phyloP scores from a whole-genome alignment of 352 stramenopile genomes.

The Peronospora tabacina region DNA sequence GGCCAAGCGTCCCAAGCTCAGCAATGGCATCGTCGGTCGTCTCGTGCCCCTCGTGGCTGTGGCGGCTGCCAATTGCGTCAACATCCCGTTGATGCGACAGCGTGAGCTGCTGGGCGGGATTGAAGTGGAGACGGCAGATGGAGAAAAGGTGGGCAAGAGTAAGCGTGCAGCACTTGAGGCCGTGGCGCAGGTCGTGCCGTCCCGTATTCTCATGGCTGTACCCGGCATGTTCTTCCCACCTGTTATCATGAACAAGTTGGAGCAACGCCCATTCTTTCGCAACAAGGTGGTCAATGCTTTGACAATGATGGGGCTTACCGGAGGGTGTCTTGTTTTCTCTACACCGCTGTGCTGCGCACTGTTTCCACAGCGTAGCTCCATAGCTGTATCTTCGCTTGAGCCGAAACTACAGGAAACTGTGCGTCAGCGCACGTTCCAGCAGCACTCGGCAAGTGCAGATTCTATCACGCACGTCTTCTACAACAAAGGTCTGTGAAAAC shows the following conservation, averaged over 20 bases:
- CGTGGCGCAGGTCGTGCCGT: conserved; percentile 77
- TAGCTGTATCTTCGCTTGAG: conserved; percentile 51
- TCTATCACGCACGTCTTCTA: conserved; percentile 58
- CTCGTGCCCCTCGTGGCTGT: conserved; percentile 81
- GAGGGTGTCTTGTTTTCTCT: conserved; percentile 61
- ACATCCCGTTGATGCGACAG: conserved; percentile 87
- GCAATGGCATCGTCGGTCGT: conserved; percentile 49
- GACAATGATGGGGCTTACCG: conserved; percentile 65
- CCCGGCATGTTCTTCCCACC: conserved; percentile 82
- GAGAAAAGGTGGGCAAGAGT: conserved; percentile 60
- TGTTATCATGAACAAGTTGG: conserved; percentile 77
- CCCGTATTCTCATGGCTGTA: conserved; percentile 79
- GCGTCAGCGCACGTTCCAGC: conserved; percentile 35
- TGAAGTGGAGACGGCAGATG: conserved; percentile 59
- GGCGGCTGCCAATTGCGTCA: conserved; percentile 83
- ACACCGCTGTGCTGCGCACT: conserved; percentile 76
- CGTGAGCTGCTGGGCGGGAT: conserved; percentile 80
- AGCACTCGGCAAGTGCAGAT: conserved; percentile 27
- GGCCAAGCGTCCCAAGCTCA: conserved; percentile 46
- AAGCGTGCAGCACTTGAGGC: conserved; percentile 64
- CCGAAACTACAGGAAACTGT: conserved; percentile 54
- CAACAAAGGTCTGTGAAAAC: conserved; percentile 61
- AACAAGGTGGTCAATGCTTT: conserved; percentile 59
- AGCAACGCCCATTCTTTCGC: conserved; percentile 49
- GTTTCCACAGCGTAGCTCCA: conserved; percentile 73